Percentiles rank a stretch among this genome's conserved stretches.
These are phyloP conservation scores for Malus hybrid DNA, from an alignment of 331 rosid genomes.

Conservation along the genomic window DNA sequence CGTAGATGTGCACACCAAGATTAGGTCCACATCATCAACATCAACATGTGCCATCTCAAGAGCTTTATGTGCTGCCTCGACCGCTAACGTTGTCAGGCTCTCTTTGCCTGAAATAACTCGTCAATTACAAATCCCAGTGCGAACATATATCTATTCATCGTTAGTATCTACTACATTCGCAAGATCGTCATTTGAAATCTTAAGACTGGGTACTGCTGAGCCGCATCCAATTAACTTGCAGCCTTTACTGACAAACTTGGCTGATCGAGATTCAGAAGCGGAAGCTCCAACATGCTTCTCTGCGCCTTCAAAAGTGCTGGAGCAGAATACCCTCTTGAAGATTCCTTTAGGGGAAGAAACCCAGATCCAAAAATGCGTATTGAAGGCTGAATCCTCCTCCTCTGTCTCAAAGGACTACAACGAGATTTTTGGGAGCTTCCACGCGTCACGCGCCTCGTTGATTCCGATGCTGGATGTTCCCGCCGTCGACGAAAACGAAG, in stretches of 20 bases:
- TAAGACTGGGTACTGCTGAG: constrained; percentile 74
- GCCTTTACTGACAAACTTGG: constrained; percentile 47
- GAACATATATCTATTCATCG: constrained; percentile 91
- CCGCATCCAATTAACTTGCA: constrained; percentile 97
- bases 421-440: constrained; percentile 82
- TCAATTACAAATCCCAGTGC: constrained; percentile 83
- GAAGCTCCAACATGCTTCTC: no score
- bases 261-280: no score
- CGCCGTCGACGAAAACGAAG: constrained; percentile 51
- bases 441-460: constrained; percentile 66
- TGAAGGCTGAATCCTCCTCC: no score
- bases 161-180: constrained; percentile 74
- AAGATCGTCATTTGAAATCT: constrained; percentile 87
- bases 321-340: no score
- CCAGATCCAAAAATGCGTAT: no score
- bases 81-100: constrained; percentile 52
- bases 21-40: no score
- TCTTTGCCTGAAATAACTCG: constrained; percentile 76
- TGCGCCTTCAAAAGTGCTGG: no score
- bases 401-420: constrained; percentile 56
- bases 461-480: constrained; percentile 92
- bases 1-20: no score
- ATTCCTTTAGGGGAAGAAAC: no score
- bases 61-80: constrained; percentile 72
- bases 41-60: constrained; percentile 36